Evolutionary conservation across 176 grass and related monocot genomes (phyloP).

Genomic region (Avena sativa): DNA sequence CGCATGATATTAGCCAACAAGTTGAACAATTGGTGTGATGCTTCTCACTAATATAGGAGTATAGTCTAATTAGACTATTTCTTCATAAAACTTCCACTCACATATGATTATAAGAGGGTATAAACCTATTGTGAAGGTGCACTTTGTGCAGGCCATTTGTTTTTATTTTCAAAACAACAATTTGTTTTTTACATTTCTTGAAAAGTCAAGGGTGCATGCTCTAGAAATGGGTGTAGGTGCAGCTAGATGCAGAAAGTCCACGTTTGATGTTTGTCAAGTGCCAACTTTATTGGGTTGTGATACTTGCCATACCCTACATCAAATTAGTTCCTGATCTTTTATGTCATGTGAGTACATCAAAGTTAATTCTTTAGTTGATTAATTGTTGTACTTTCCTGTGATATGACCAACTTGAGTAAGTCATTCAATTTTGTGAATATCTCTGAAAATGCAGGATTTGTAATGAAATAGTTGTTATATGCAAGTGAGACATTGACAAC

Average conservation of each 20-base stretch:
- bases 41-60: neutral
- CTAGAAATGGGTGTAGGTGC: neutral
- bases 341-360: neutral
- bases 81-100: neutral
- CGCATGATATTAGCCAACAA: slow-evolving; percentile 9
- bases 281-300: neutral
- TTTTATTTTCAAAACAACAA: neutral
- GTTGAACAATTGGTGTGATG: neutral
- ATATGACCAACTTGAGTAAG: neutral
- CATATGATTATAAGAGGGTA: neutral
- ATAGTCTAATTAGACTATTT: slow-evolving; percentile 1
- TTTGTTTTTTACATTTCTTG: neutral
- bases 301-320: neutral
- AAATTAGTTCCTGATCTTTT: slow-evolving; percentile 4
- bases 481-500: neutral
- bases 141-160: neutral
- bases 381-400: neutral
- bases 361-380: neutral
- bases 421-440: neutral
- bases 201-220: neutral
- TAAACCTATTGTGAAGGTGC: neutral
- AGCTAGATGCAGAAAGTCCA: neutral
- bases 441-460: slow-evolving; percentile 1
- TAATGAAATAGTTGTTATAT: slow-evolving; percentile 17
- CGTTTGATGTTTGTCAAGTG: neutral